Evolutionary conservation across 1,284 basidiomycete genomes (phyloP).

Genomic region (Fomitopsis palustris): DNA sequence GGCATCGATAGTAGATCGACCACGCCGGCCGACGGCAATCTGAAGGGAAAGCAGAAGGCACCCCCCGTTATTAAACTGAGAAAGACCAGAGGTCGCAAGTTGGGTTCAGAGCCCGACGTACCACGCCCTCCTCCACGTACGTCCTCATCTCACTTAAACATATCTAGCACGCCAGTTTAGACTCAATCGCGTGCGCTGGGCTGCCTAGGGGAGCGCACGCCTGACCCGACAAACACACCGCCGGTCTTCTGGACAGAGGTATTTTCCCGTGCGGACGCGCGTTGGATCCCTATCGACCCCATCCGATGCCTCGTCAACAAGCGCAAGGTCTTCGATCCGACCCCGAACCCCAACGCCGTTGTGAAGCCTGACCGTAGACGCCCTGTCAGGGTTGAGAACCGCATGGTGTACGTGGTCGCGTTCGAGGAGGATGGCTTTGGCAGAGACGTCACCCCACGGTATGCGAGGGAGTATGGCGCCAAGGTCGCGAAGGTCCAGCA

Average conservation of each 20-base stretch:
- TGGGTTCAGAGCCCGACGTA: conserved; percentile 16
- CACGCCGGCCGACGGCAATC: conserved; percentile 33
- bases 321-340: conserved; percentile 82
- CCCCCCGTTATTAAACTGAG: conserved; percentile 53
- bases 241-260: conserved; percentile 98
- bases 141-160: conserved; percentile 1
- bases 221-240: conserved; percentile 60
- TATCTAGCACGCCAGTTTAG: background rate
- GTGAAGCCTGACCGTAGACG: conserved; percentile 28
- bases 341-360: conserved; percentile 32
- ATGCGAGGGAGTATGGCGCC: conserved; percentile 80
- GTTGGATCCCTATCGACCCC: conserved; percentile 94
- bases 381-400: conserved; percentile 57
- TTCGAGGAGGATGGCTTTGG: conserved; percentile 89
- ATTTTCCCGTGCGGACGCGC: conserved; percentile 87
- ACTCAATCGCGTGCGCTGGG: background rate
- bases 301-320: conserved; percentile 80
- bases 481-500: conserved; percentile 84
- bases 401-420: conserved; percentile 91
- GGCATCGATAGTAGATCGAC: conserved; percentile 36
- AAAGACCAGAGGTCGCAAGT: conserved; percentile 44
- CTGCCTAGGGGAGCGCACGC: conserved; percentile 25
- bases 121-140: conserved; percentile 17
- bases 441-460: conserved; percentile 72
- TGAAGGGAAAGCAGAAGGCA: conserved; percentile 53